A percentile compares a stretch with the other conserved stretches of the same genome.
Conservation (phyloP, 106 monocot species). For the Dactylorhiza incarnata region DNA sequence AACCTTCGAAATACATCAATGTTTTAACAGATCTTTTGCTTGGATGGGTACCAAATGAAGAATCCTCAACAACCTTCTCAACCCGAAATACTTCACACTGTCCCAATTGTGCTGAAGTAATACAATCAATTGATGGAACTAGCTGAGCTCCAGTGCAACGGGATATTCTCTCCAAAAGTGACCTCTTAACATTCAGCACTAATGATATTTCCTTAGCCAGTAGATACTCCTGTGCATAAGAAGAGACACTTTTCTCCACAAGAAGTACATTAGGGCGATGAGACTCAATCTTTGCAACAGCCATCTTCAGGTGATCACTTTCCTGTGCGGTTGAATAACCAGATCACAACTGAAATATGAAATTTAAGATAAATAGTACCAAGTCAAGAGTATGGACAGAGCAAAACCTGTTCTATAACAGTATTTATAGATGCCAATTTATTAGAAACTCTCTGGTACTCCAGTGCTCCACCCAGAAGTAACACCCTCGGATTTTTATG, state of each 20-base stretch:
- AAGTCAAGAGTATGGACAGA: not conserved
- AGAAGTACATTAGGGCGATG: constrained; percentile 72
- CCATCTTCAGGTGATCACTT: constrained; percentile 47
- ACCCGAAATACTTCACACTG: constrained; percentile 66
- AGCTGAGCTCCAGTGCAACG: constrained; percentile 81
- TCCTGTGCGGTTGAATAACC: constrained; percentile 37
- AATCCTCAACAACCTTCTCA: constrained; percentile 45
- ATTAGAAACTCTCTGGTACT: constrained; percentile 64
- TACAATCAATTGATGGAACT: constrained; percentile 56
- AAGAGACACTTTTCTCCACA: constrained; percentile 90
- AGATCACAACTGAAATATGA: not conserved
- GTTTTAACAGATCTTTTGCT: constrained; percentile 59
- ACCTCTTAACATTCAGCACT: constrained; percentile 76
- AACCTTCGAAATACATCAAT: constrained; percentile 94
- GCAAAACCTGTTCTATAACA: constrained; percentile 63
- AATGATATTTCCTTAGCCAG: constrained; percentile 85
- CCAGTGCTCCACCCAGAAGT: constrained; percentile 76
- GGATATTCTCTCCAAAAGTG: constrained; percentile 75
- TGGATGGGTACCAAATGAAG: constrained; percentile 12
- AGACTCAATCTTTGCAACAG: constrained; percentile 62
- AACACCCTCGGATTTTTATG: constrained; percentile 67
- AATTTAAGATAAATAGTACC: not conserved
- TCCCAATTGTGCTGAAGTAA: constrained; percentile 52
- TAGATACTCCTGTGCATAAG: constrained; percentile 75
- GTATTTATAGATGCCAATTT: constrained; percentile 79